Evolutionary conservation across 2,329 filamentous ascomycete genomes (phyloP).

Genomic region (Neocatenulostroma microsporum): DNA sequence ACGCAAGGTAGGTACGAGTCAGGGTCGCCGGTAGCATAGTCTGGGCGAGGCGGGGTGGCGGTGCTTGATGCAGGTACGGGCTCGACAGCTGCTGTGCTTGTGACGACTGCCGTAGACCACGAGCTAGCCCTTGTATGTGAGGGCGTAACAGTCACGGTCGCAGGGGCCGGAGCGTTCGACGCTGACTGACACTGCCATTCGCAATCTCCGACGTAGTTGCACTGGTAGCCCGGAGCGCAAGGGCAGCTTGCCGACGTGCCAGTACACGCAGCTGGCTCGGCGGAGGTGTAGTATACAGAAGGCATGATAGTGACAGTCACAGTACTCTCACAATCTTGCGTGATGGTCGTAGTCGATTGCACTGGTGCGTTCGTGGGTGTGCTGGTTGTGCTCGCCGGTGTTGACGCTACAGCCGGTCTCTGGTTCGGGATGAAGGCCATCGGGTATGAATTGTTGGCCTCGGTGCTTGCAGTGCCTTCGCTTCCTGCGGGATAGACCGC

Average conservation of each 20-base stretch:
- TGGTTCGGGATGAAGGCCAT: too few species aligned
- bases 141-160: slow-evolving; percentile 1
- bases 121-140: slow-evolving; percentile 1
- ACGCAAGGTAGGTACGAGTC: slow-evolving; percentile 30
- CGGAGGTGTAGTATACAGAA: slow-evolving; percentile 9
- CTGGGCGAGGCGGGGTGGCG: slow-evolving; percentile 11
- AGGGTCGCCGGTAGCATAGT: slow-evolving; percentile 24
- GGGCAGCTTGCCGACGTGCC: slow-evolving; percentile 16
- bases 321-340: slow-evolving; percentile 17
- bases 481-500: too few species aligned
- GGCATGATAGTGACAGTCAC: slow-evolving; percentile 17
- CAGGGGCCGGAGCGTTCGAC: neutral
- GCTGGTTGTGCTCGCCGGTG: neutral
- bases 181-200: slow-evolving; percentile 14
- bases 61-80: slow-evolving; percentile 3
- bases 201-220: slow-evolving; percentile 14
- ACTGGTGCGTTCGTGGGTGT: neutral
- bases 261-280: slow-evolving; percentile 11
- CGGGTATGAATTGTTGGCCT: too few species aligned
- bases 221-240: slow-evolving; percentile 15
- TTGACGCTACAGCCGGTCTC: too few species aligned
- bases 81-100: slow-evolving; percentile 2
- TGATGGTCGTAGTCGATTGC: slow-evolving; percentile 14
- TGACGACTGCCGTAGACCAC: neutral
- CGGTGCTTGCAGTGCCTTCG: too few species aligned